Evolutionary conservation across 208 protist genomes (phyloP).

Genomic region (Leishmania tropica): DNA sequence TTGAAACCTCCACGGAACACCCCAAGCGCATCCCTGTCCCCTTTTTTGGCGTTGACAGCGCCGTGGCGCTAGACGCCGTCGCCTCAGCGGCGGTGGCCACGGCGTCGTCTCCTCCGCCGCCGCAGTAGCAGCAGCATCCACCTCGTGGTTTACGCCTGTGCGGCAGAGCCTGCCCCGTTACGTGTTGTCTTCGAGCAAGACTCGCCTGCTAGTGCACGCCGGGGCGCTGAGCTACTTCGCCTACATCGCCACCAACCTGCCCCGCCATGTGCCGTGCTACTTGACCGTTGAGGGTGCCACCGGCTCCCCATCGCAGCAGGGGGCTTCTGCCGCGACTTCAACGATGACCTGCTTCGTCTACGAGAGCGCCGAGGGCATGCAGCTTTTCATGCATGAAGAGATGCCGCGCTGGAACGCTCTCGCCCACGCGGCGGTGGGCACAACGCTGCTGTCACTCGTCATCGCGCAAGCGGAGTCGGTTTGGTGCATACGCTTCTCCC

Average conservation of each 20-base stretch:
- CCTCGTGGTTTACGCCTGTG: neutral
- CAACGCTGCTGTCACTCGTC: conserved; percentile 27
- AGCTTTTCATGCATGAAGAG: conserved; percentile 26
- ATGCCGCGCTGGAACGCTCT: conserved; percentile 23
- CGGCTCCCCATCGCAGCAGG: neutral
- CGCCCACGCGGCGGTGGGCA: conserved; percentile 22
- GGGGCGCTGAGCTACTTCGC: conserved; percentile 14
- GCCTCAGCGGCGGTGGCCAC: no score
- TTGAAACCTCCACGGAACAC: neutral
- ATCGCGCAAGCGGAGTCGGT: conserved; percentile 35
- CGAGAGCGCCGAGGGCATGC: conserved; percentile 35
- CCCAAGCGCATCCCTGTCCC: neutral
- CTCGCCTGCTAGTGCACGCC: conserved; percentile 27
- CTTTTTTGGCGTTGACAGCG: no score
- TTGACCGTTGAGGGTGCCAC: conserved; percentile 2
- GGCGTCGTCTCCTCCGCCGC: neutral
- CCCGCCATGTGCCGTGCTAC: conserved; percentile 25
- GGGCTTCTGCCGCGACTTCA: neutral
- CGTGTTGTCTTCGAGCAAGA: conserved; percentile 28
- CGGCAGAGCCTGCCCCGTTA: conserved; percentile 15
- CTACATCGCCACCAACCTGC: conserved; percentile 25
- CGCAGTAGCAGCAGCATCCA: neutral
- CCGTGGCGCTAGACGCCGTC: neutral
- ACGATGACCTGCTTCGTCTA: conserved; percentile 29
- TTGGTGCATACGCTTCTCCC: conserved; percentile 21